Percentiles rank a stretch among this genome's conserved stretches.
Conservation (phyloP, 208 protist species). For the Acanthamoeba triangularis region DNA sequence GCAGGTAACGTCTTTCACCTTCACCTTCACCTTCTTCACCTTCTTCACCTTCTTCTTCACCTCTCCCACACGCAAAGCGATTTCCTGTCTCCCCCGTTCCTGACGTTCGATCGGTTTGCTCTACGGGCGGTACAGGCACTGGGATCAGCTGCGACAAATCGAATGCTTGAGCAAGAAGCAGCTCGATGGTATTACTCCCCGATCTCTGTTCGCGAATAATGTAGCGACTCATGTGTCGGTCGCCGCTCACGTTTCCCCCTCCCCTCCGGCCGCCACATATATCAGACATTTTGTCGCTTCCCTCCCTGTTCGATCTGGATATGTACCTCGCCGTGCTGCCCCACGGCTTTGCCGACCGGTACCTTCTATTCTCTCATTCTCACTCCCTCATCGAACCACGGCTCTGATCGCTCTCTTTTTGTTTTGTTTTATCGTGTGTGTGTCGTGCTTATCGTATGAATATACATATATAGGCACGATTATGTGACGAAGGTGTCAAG, state of each 20-base stretch:
- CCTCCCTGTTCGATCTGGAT: slow-evolving; percentile 11
- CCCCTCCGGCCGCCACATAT: not conserved
- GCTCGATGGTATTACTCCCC: not conserved
- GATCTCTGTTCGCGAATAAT: too few relatives aligned
- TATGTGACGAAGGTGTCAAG: slow-evolving; percentile 36
- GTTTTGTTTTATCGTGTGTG: too few relatives aligned
- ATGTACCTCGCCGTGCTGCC: not conserved
- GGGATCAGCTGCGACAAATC: not conserved
- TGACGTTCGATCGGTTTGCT: not conserved
- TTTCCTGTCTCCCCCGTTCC: too few relatives aligned
- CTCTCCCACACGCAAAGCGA: not conserved
- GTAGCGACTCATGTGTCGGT: not conserved
- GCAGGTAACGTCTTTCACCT: not conserved
- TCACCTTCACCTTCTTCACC: not conserved
- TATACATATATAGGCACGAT: not conserved
- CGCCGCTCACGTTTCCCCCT: not conserved
- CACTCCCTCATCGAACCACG: too few relatives aligned
- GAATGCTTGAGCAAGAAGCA: slow-evolving; percentile 35
- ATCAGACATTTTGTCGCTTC: slow-evolving; percentile 12
- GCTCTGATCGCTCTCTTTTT: too few relatives aligned
- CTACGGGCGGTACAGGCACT: not conserved
- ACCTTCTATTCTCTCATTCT: not conserved
- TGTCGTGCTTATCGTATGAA: too few relatives aligned
- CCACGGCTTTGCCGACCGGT: slow-evolving; percentile 10
- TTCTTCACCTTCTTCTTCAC: not conserved